phyloP scores from a whole-genome alignment of 371 early-diverging fungal genomes.

The Paraphysoderma sedebokerense region DNA sequence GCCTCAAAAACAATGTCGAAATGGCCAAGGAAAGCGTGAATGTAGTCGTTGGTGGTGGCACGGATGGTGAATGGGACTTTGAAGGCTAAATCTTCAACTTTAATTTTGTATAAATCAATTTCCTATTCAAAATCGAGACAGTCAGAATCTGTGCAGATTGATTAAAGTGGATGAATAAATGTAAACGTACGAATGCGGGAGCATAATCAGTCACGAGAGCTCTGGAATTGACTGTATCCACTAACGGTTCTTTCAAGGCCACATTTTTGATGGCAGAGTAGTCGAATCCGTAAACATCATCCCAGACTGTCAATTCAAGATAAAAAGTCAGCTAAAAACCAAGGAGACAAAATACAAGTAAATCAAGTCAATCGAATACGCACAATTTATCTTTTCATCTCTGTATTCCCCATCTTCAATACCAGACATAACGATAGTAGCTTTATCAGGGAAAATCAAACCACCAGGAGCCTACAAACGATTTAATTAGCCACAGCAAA shows the following conservation, averaged over 20 bases:
- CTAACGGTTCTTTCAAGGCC: slow-evolving; percentile 78
- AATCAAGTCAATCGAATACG: neutral
- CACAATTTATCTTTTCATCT: slow-evolving; percentile 80
- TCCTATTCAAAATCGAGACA: slow-evolving; percentile 12
- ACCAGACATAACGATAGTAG: slow-evolving; percentile 77
- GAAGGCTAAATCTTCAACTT: slow-evolving; percentile 71
- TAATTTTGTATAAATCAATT: slow-evolving; percentile 62
- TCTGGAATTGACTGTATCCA: slow-evolving; percentile 73
- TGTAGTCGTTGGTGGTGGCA: slow-evolving; percentile 56
- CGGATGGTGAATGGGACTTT: slow-evolving; percentile 54
- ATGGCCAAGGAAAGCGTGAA: slow-evolving; percentile 80
- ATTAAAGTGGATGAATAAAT: neutral
- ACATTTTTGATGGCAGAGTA: slow-evolving; percentile 75
- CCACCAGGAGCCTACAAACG: slow-evolving; percentile 34
- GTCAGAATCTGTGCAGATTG: neutral
- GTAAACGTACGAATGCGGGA: slow-evolving; percentile 30
- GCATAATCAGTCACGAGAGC: slow-evolving; percentile 49
- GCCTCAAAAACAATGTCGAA: slow-evolving; percentile 85
- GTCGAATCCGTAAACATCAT: slow-evolving; percentile 83
- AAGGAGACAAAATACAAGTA: neutral
- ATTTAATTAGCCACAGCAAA: neutral
- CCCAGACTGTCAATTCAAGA: slow-evolving; percentile 47
- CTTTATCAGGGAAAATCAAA: slow-evolving; percentile 80
- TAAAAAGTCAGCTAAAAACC: neutral
- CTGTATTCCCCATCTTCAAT: slow-evolving; percentile 88